Evolutionary conservation across 345 rosid species (phyloP).

Genomic region (Viola odorata): DNA sequence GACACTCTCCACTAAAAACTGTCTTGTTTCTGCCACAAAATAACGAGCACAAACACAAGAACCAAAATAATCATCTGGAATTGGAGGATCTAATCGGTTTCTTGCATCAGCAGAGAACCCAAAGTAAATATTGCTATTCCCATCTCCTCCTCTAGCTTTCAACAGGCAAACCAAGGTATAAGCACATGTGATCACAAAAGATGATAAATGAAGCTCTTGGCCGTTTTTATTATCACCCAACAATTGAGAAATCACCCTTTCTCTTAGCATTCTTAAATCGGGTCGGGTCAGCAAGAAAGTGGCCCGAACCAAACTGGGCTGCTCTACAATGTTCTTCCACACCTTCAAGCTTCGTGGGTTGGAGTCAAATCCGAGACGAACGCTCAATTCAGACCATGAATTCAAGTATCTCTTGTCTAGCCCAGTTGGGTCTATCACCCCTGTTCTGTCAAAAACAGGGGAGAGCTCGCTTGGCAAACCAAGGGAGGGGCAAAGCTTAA

Average conservation of each 20-base stretch:
- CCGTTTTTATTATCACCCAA: no score
- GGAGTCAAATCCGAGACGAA: background rate
- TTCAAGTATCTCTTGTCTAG: background rate
- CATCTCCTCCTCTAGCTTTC: constrained; percentile 8
- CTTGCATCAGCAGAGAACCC: constrained; percentile 8
- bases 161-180: constrained; percentile 3
- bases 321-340: background rate
- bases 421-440: background rate
- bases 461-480: background rate
- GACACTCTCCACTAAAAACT: background rate
- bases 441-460: constrained; percentile 9
- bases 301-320: constrained; percentile 1
- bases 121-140: background rate
- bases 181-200: constrained; percentile 8
- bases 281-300: constrained; percentile 1
- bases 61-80: constrained; percentile 3
- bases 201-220: background rate
- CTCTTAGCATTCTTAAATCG: background rate
- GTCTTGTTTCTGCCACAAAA: background rate
- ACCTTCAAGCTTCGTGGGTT: constrained; percentile 12
- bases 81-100: constrained; percentile 16
- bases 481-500: background rate
- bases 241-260: background rate
- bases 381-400: background rate
- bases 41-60: background rate